Evolutionary conservation across 805 yeast species (phyloP).

Genomic region (Lachancea nothofagi): DNA sequence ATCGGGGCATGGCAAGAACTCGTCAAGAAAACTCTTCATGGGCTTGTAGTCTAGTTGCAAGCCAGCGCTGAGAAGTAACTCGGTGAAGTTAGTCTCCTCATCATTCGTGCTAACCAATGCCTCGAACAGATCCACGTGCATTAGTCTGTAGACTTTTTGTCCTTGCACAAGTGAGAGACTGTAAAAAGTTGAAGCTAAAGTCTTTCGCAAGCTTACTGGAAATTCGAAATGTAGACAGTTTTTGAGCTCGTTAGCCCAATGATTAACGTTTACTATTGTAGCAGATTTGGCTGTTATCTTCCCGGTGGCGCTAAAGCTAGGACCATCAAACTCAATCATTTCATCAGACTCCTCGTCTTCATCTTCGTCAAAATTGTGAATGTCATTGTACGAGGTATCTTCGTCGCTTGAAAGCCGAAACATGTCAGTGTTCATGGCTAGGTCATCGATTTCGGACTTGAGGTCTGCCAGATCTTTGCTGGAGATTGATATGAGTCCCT

Average conservation of each 20-base stretch:
- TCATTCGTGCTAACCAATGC: conserved; percentile 42
- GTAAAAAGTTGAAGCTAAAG: conserved; percentile 64
- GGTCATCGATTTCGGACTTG: conserved; percentile 37
- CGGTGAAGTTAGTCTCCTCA: conserved; percentile 31
- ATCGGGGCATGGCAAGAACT: conserved; percentile 43
- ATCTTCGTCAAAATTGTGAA: conserved; percentile 37
- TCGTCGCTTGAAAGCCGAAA: conserved; percentile 30
- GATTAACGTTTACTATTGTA: conserved; percentile 65
- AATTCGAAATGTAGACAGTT: conserved; percentile 71
- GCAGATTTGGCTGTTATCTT: conserved; percentile 62
- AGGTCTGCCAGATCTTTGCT: conserved; percentile 58
- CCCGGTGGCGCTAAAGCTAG: conserved; percentile 42
- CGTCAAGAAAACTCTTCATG: conserved; percentile 30
- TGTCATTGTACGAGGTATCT: conserved; percentile 35
- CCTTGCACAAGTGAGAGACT: conserved; percentile 68
- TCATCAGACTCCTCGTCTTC: conserved; percentile 38
- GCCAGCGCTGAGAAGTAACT: conserved; percentile 25
- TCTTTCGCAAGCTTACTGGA: conserved; percentile 59
- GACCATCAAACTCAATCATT: conserved; percentile 32
- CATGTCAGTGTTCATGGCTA: conserved; percentile 51
- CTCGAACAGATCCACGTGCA: conserved; percentile 59
- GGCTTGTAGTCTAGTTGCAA: conserved; percentile 35
- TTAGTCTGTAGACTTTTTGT: conserved; percentile 53
- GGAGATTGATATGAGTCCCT: conserved; percentile 61
- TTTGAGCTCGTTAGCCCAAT: conserved; percentile 82